Conservation (phyloP, 2,329 filamentous ascomycete genomes). For the Paraphaeosphaeria sporulosa region DNA sequence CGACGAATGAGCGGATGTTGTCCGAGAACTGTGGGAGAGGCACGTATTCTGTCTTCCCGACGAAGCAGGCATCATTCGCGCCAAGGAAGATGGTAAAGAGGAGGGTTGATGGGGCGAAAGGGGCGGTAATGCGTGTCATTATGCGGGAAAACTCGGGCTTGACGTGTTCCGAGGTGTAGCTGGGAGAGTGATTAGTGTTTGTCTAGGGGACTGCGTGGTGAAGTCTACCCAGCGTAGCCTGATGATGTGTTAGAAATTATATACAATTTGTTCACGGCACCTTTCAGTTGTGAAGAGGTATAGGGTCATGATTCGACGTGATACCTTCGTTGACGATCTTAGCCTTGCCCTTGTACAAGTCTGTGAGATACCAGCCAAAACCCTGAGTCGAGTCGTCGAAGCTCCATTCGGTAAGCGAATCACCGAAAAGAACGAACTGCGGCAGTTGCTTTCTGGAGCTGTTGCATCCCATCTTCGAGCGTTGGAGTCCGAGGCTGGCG, state of each 20-base stretch:
- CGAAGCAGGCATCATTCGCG: slow-evolving; percentile 50
- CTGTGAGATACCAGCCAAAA: slow-evolving; percentile 38
- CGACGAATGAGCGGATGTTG: slow-evolving; percentile 47
- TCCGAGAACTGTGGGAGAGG: slow-evolving; percentile 43
- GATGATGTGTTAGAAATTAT: background rate
- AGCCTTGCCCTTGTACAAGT: slow-evolving; percentile 36
- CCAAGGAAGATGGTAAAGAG: slow-evolving; percentile 52
- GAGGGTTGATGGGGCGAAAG: slow-evolving; percentile 36
- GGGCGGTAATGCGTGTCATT: slow-evolving; percentile 27
- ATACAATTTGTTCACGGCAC: background rate
- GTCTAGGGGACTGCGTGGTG: background rate
- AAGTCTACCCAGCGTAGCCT: slow-evolving; percentile 2
- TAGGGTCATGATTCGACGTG: background rate
- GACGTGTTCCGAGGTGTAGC: slow-evolving; percentile 39
- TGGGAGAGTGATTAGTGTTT: slow-evolving; percentile 12
- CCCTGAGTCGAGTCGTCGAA: slow-evolving; percentile 38
- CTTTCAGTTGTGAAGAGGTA: too few relatives aligned
- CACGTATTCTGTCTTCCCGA: slow-evolving; percentile 33
- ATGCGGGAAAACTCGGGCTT: slow-evolving; percentile 34
- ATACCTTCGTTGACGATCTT: slow-evolving; percentile 42
- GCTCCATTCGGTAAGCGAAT: slow-evolving; percentile 44
- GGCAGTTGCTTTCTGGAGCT: slow-evolving; percentile 19
- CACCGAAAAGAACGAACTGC: slow-evolving; percentile 45
- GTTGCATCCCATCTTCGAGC: background rate
- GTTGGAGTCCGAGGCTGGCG: background rate